phyloP scores from a whole-genome alignment of 2,329 filamentous ascomycete genomes.

The Trichoderma koningii region DNA sequence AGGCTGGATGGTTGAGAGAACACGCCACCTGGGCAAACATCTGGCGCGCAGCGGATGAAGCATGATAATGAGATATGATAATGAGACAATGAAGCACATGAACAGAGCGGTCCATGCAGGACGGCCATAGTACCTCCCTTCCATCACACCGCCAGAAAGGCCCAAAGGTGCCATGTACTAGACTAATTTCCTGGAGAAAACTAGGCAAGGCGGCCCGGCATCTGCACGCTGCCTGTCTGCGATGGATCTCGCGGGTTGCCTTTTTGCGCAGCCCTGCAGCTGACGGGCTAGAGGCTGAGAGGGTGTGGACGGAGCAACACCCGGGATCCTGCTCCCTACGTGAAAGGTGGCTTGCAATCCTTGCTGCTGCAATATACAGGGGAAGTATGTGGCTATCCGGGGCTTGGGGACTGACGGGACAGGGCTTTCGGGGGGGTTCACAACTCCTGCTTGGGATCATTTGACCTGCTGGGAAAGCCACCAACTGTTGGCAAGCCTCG shows the following conservation, averaged over 20 bases:
- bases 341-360: not conserved
- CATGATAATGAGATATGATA: constrained; percentile 24
- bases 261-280: not conserved
- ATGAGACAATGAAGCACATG: constrained; percentile 17
- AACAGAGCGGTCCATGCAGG: not conserved
- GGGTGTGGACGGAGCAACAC: constrained; percentile 10
- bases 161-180: not conserved
- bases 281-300: not conserved
- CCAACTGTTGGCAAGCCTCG: not conserved
- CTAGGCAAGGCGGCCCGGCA: not conserved
- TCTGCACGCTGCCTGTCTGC: constrained; percentile 1
- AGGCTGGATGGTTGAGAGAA: not conserved
- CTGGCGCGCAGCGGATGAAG: not conserved
- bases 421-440: not conserved
- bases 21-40: constrained; percentile 14
- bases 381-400: not conserved
- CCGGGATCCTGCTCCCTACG: not conserved
- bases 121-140: not conserved
- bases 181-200: not conserved
- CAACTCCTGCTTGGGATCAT: not conserved
- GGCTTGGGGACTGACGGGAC: constrained; percentile 1
- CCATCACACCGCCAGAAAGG: constrained; percentile 4
- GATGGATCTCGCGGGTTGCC: not conserved
- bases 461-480: not conserved
- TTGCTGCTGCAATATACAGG: constrained; percentile 3